Evolutionary conservation across 2,329 filamentous ascomycete species (phyloP), one percentile per base, ranked within the genome.

Genomic region (Arthroderma sp.): DNA sequence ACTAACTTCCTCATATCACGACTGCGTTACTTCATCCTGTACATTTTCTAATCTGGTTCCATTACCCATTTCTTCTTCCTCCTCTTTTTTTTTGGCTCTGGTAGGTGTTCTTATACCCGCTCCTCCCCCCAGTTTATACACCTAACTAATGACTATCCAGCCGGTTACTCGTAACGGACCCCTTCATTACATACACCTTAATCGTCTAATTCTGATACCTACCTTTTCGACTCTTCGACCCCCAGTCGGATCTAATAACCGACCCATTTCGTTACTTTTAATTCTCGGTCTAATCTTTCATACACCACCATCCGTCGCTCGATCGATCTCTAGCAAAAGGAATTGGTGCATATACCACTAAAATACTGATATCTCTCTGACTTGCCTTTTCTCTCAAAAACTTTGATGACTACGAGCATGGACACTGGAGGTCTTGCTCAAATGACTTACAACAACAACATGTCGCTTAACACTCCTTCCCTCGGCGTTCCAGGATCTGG

Each of bases 371-470:
- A 68, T 70, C n/a, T n/a, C 67, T 60, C 28, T 52, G 62, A 61
- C 58, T 58, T 59, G 60, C 60, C 55, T 63, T 56, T 58, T 59
- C 25, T 17, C 23, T 33, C 44, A 6, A 31, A 25, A 8, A 31
- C 66, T 60, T 54, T 54, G 57, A 66, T 58, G 61, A 68, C 60
- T 55, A 64, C 66, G 72, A 73, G 72, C 70, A 74, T 94, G 86
- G 87, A 95, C 91, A 85, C 91, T 83, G 91, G 91, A 82, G 89
- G 90, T 93, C 88, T 95, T 79, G 86, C 90, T 93, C 90, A 94
- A 82, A 97, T 97, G 91, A 88, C 89, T 78, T 91, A 89, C 79
- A 88, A 85, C 79, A 51, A 51, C 28, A 81, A 85, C 73, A 87
- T 87, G 73, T 76, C 81, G 71, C 79, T 86, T 72, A 78, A 81